A percentile compares a stretch with the other conserved stretches of the same genome.
These are phyloP conservation scores for Cercospora canescens DNA, from an alignment of 2,329 filamentous ascomycete species.

Conservation along the genomic window DNA sequence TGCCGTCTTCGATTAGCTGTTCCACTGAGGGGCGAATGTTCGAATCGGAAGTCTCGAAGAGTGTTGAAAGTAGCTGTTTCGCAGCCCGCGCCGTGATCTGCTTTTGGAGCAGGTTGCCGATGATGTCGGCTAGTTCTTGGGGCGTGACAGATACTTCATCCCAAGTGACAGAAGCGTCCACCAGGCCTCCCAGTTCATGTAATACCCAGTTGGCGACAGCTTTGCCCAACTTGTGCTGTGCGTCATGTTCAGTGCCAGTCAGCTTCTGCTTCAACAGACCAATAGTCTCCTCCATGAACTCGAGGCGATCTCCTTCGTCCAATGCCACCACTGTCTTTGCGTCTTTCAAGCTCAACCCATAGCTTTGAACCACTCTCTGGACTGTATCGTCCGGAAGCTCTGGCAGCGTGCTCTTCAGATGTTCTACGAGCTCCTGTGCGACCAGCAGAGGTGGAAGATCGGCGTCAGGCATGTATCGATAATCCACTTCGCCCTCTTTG, in stretches of 20 bases:
- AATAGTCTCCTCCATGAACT: slow-evolving; percentile 76
- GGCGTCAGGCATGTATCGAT: slow-evolving; percentile 97
- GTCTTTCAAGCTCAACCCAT: slow-evolving; percentile 76
- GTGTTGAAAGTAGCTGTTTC: slow-evolving; percentile 58
- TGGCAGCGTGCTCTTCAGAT: slow-evolving; percentile 65
- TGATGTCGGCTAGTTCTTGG: slow-evolving; percentile 45
- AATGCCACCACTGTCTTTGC: slow-evolving; percentile 76
- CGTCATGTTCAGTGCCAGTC: slow-evolving; percentile 24
- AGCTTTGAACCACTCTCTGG: slow-evolving; percentile 57
- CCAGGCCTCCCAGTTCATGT: slow-evolving; percentile 53
- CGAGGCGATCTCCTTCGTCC: slow-evolving; percentile 74
- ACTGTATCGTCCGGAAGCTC: slow-evolving; percentile 66
- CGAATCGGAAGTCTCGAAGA: slow-evolving; percentile 43
- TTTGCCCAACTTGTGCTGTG: slow-evolving; percentile 43
- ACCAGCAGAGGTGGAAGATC: slow-evolving; percentile 82
- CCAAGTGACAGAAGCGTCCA: slow-evolving; percentile 43
- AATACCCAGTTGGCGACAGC: slow-evolving; percentile 61
- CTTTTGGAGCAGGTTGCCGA: slow-evolving; percentile 42
- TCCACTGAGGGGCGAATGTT: slow-evolving; percentile 43
- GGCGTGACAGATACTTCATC: slow-evolving; percentile 41
- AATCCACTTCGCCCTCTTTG: slow-evolving; percentile 97
- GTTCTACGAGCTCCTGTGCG: slow-evolving; percentile 64
- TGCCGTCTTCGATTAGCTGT: slow-evolving; percentile 58
- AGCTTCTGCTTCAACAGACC: slow-evolving; percentile 42
- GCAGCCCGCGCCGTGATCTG: slow-evolving; percentile 57